Evolutionary conservation across 192 early-diverging fungal genomes (phyloP).

Genomic region (Coemansia sp.): DNA sequence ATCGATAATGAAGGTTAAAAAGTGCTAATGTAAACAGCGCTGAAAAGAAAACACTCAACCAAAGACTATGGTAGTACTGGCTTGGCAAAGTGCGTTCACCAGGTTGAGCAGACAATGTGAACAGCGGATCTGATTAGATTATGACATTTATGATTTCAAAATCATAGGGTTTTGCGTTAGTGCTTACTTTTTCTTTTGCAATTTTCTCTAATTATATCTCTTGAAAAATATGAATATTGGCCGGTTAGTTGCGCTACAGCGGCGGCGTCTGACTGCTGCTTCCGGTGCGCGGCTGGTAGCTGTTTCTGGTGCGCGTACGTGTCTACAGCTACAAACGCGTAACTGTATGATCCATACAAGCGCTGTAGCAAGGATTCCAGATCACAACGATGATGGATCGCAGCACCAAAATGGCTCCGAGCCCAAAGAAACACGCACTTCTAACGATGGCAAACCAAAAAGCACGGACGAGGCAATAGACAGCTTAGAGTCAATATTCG

Average conservation of each 20-base stretch:
- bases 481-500: constrained; percentile 30
- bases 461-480: constrained; percentile 12
- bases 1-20: too few species aligned
- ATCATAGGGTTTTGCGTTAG: not conserved
- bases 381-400: not conserved
- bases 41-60: too few species aligned
- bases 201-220: not conserved
- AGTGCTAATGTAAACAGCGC: too few species aligned
- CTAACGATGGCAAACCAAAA: not conserved
- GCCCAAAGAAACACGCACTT: not conserved
- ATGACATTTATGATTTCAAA: not conserved
- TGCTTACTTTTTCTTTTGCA: not conserved
- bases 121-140: too few species aligned
- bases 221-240: not conserved
- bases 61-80: too few species aligned
- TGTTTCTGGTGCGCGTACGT: not conserved
- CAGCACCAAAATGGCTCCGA: not conserved
- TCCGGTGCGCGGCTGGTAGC: not conserved
- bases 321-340: not conserved
- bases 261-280: not conserved
- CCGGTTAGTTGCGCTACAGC: not conserved
- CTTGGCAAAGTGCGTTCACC: not conserved
- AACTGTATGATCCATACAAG: not conserved
- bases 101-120: too few species aligned
- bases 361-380: not conserved